phyloP scores from a whole-genome alignment of 1,284 basidiomycete species.

The Ganoderma resinaceum region DNA sequence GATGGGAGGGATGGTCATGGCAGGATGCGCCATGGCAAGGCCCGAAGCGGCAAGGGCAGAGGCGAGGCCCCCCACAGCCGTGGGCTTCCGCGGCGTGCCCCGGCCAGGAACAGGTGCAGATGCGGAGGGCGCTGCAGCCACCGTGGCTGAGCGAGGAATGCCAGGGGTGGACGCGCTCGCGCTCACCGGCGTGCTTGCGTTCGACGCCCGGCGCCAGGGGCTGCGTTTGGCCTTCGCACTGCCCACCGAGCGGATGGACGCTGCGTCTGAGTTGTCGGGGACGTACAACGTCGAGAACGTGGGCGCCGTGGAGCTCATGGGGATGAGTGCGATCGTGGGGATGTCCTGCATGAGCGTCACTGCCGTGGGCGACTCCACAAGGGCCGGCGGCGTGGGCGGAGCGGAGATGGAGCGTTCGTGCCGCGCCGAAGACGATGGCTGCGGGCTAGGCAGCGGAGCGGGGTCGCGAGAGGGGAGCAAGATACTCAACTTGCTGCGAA shows the following conservation, averaged over 20 bases:
- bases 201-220: slow-evolving; percentile 40
- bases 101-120: slow-evolving; percentile 10
- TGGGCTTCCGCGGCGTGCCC: slow-evolving; percentile 37
- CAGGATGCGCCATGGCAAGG: slow-evolving; percentile 68
- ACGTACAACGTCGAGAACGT: slow-evolving; percentile 34
- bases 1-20: slow-evolving; percentile 52
- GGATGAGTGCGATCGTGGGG: slow-evolving; percentile 34
- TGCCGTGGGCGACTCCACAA: slow-evolving; percentile 60
- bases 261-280: slow-evolving; percentile 47
- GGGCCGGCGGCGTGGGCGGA: slow-evolving; percentile 35
- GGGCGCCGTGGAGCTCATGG: slow-evolving; percentile 31
- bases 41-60: slow-evolving; percentile 72
- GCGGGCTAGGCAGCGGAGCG: slow-evolving; percentile 13
- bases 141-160: slow-evolving; percentile 36
- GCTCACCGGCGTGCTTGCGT: slow-evolving; percentile 14
- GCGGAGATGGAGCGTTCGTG: slow-evolving; percentile 36
- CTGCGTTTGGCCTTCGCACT: slow-evolving; percentile 45
- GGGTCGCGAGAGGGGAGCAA: slow-evolving; percentile 33
- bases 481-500: slow-evolving; percentile 36
- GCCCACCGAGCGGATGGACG: slow-evolving; percentile 46
- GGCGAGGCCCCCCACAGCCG: slow-evolving; percentile 52
- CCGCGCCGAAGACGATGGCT: slow-evolving; percentile 18
- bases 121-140: slow-evolving; percentile 2
- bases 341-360: slow-evolving; percentile 35
- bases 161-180: slow-evolving; percentile 19